Base-by-base conservation (phyloP, 148 eudicot genomes). In the Hydrangea macrophylla region DNA sequence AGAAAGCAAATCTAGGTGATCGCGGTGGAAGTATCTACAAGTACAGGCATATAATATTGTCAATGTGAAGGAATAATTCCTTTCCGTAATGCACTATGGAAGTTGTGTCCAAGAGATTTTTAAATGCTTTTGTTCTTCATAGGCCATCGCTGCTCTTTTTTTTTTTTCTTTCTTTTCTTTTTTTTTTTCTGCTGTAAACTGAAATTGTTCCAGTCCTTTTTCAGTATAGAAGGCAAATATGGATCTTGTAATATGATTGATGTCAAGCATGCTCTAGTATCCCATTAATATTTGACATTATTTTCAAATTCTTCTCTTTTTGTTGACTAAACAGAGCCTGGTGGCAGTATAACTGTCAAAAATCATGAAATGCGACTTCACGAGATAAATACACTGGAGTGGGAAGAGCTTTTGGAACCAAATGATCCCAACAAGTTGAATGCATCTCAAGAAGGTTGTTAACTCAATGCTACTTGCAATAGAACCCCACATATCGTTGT, bases 371-470 rank as follows among this genome's bases (percentile, higher is more conserved):
- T 77, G 80, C 81, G 77, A 81, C 85, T 94, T 74, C 98, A 85
- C 68, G 98, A 94, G 81, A 83, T 94, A 56, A 90, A 94, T 61
- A 90, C 96, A 37, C 89, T 88, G 55, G 98, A 88, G 15, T 94
- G 98, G 98, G 98, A 94, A 76, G 97, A 94, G 73, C 98, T 94
- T 73, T 67, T 94, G 76, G 88, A 73, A 51, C 80, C 87, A 67
- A 85, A 78, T 81, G 92, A 84, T 78, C 73, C 79, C 56, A 81
- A 63, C 72, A 83, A 78, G 70, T 64, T 79, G 65, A 70, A 36
- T 44, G 32, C 70, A 35, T 61, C 79, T 45, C 76, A 71, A 44
- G 79, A 81, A 78, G 97, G 97, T 86, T 76, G 45, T 44, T 24
- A 69, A 11, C 60, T 68, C 24, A 9, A 56, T 65, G 45, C 59